Conservation (phyloP, 306 rosid genomes). For the Carpinus fangiana region DNA sequence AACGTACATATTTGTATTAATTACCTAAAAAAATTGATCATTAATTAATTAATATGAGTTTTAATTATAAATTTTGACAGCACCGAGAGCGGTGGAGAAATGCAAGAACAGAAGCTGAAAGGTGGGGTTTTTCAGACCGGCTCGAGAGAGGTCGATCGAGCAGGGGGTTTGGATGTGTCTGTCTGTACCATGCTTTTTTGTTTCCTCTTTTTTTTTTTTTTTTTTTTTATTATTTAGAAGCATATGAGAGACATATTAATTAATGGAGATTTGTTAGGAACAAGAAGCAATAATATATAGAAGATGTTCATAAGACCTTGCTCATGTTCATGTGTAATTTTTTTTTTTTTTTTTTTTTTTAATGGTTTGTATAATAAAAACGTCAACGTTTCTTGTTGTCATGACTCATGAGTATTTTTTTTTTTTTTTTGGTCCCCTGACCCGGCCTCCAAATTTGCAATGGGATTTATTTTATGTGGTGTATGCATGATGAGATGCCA, state of each 20-base stretch:
- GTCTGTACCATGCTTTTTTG: constrained; percentile 32
- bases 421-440: neutral
- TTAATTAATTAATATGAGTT: neutral
- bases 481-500: constrained; percentile 26
- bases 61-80: constrained; percentile 33
- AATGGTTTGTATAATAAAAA: constrained; percentile 28
- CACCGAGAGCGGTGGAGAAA: constrained; percentile 86
- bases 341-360: constrained; percentile 17
- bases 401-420: neutral
- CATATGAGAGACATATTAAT: constrained; percentile 35
- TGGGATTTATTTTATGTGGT: constrained; percentile 7
- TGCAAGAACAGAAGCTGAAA: constrained; percentile 75
- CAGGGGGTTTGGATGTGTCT: constrained; percentile 43
- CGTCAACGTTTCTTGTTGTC: constrained; percentile 28
- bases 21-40: neutral
- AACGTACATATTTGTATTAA: neutral
- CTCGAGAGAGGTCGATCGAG: constrained; percentile 45
- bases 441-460: neutral
- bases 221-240: constrained; percentile 43
- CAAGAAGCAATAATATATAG: constrained; percentile 47
- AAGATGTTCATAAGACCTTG: constrained; percentile 61
- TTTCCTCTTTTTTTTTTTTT: constrained; percentile 6
- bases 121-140: constrained; percentile 28
- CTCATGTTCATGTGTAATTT: constrained; percentile 14
- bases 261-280: constrained; percentile 49